A percentile compares a stretch with the other conserved stretches of the same genome.
Conservation (phyloP, 345 rosid genomes). For the Erucastrum elatum region DNA sequence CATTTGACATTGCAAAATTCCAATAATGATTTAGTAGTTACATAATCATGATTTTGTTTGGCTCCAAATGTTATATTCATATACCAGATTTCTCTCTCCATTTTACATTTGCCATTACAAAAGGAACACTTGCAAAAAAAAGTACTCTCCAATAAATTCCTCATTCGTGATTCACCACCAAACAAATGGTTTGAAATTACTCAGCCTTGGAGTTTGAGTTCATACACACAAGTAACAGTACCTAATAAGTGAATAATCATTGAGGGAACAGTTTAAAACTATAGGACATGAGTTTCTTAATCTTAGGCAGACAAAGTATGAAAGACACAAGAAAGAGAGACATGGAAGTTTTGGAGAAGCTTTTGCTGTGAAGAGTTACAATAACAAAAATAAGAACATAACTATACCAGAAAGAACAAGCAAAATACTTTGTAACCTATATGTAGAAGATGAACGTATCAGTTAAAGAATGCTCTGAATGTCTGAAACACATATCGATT, state of each 20-base stretch:
- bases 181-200: conserved; percentile 2
- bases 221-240: background rate
- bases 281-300: conserved; percentile 13
- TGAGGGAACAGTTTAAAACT: background rate
- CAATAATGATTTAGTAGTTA: background rate
- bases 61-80: too few relatives aligned
- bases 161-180: background rate
- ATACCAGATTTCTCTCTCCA: background rate
- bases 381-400: background rate
- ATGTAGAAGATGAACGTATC: conserved; percentile 29
- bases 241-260: background rate
- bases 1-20: background rate
- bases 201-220: background rate
- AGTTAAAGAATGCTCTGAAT: conserved; percentile 34
- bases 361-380: conserved; percentile 35
- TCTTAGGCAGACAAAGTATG: conserved; percentile 15
- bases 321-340: conserved; percentile 21
- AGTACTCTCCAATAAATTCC: background rate
- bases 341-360: background rate
- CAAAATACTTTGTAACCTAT: conserved; percentile 31
- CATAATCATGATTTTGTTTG: background rate
- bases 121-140: background rate
- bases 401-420: conserved; percentile 27
- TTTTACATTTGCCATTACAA: background rate
- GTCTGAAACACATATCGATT: conserved; percentile 20